Evolutionary conservation across 805 yeast genomes (phyloP).

Genomic region (Saturnispora kantuleensis): DNA sequence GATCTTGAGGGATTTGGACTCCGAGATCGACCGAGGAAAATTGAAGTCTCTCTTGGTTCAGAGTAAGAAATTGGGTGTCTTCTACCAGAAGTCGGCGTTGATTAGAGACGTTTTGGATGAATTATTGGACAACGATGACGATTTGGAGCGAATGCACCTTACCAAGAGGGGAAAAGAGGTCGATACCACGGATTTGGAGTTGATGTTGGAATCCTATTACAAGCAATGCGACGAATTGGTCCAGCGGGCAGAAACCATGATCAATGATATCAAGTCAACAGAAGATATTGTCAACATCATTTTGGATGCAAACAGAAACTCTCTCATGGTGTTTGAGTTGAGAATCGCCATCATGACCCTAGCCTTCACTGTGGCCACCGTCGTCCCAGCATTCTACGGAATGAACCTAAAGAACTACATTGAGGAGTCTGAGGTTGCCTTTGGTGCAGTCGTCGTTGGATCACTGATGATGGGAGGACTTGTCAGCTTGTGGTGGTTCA

Average conservation of each 20-base stretch:
- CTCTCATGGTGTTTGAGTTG: constrained; percentile 78
- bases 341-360: constrained; percentile 75
- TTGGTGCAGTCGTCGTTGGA: constrained; percentile 42
- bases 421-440: constrained; percentile 59
- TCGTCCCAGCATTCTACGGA: constrained; percentile 82
- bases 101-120: constrained; percentile 80
- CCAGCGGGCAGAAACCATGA: constrained; percentile 76
- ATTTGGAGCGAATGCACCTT: constrained; percentile 68
- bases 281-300: constrained; percentile 91
- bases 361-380: constrained; percentile 77
- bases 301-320: constrained; percentile 82
- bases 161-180: constrained; percentile 29
- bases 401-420: constrained; percentile 75
- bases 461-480: constrained; percentile 45
- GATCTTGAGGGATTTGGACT: constrained; percentile 63
- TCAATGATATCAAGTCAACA: constrained; percentile 78
- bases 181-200: constrained; percentile 62
- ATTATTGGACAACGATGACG: constrained; percentile 77
- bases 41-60: constrained; percentile 63
- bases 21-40: constrained; percentile 66
- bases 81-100: constrained; percentile 64
- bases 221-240: constrained; percentile 90
- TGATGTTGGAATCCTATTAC: constrained; percentile 80
- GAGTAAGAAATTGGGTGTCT: constrained; percentile 61
- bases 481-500: constrained; percentile 48